These are phyloP conservation scores for Podila clonocystis DNA, from an alignment of 192 early-diverging fungal genomes.

Conservation along the genomic window DNA sequence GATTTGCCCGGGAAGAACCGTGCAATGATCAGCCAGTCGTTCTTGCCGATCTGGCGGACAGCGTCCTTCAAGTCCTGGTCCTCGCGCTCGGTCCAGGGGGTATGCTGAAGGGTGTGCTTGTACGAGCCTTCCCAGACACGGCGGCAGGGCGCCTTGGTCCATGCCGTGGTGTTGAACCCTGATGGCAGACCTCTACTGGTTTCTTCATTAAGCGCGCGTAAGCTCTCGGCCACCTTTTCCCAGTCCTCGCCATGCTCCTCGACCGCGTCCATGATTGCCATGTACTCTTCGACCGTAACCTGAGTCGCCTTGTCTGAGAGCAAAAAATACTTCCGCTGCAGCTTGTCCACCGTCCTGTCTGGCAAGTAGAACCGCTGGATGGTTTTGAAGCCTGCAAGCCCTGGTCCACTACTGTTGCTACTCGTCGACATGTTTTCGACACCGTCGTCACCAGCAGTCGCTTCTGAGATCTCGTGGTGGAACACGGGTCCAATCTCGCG, in stretches of 20 bases:
- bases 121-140: conserved; percentile 48
- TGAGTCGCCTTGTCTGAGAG: conserved; percentile 33
- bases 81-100: conserved; percentile 26
- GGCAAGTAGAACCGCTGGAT: conserved; percentile 39
- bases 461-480: neutral
- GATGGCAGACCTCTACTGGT: neutral
- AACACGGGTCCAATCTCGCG: conserved; percentile 31
- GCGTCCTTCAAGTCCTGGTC: conserved; percentile 24
- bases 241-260: conserved; percentile 32
- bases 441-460: neutral
- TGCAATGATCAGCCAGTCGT: conserved; percentile 16
- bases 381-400: conserved; percentile 6
- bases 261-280: conserved; percentile 39
- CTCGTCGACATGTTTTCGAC: neutral
- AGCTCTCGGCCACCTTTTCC: conserved; percentile 31
- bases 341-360: neutral
- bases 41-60: conserved; percentile 12
- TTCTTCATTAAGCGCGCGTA: neutral
- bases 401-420: neutral
- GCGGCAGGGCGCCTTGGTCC: conserved; percentile 46
- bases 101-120: conserved; percentile 29
- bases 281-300: conserved; percentile 41
- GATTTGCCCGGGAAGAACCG: conserved; percentile 46
- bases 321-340: conserved; percentile 40
- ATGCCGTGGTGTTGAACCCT: neutral